phyloP scores from a whole-genome alignment of 1,284 basidiomycete species.

The Mycena citricolor region DNA sequence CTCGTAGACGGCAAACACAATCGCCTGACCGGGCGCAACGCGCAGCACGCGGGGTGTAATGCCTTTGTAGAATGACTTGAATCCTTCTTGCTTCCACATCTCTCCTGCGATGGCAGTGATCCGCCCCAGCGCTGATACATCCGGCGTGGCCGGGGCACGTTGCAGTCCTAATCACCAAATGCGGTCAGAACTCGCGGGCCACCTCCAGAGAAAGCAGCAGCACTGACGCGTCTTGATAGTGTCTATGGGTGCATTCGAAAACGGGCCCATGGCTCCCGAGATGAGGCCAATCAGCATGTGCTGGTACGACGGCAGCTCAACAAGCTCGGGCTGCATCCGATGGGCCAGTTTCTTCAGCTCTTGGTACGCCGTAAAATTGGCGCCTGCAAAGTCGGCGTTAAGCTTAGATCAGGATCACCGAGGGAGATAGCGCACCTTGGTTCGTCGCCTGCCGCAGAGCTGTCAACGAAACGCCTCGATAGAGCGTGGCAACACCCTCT shows the following conservation, averaged over 20 bases:
- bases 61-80: slow-evolving; percentile 92
- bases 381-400: slow-evolving; percentile 50
- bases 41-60: slow-evolving; percentile 96
- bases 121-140: slow-evolving; percentile 69
- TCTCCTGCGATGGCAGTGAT: slow-evolving; percentile 81
- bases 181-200: too few relatives aligned
- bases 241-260: slow-evolving; percentile 97
- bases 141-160: slow-evolving; percentile 77
- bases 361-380: slow-evolving; percentile 98
- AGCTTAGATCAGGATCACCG: background rate
- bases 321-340: slow-evolving; percentile 71
- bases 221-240: slow-evolving; percentile 91
- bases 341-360: slow-evolving; percentile 88
- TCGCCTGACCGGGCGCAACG: slow-evolving; percentile 93
- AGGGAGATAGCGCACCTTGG: slow-evolving; percentile 63
- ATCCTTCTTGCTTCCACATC: slow-evolving; percentile 93
- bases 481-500: slow-evolving; percentile 85
- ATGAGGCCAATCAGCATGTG: slow-evolving; percentile 94
- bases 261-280: slow-evolving; percentile 96
- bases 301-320: slow-evolving; percentile 88
- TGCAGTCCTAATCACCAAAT: too few relatives aligned
- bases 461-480: slow-evolving; percentile 91
- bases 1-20: slow-evolving; percentile 92
- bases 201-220: too few relatives aligned
- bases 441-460: slow-evolving; percentile 97